Evolutionary conservation across 2,329 filamentous ascomycete species (phyloP).

Genomic region (Chrysoporthe puriensis): DNA sequence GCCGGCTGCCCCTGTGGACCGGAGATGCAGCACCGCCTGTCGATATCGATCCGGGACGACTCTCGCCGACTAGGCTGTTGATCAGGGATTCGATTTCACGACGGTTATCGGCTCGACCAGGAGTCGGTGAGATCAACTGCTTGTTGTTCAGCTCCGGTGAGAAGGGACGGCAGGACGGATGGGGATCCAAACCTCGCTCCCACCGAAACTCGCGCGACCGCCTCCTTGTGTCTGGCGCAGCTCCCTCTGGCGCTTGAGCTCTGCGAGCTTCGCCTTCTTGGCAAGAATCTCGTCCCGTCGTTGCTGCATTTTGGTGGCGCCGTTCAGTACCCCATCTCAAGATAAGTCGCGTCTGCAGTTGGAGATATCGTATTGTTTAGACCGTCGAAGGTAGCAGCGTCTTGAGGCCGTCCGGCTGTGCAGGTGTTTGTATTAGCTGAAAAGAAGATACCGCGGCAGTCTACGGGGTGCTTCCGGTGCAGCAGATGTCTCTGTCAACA

Average conservation of each 20-base stretch:
- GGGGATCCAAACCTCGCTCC: constrained; percentile 67
- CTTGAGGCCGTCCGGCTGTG: background rate
- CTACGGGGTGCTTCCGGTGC: background rate
- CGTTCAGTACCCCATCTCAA: constrained; percentile 52
- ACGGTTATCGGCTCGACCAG: constrained; percentile 69
- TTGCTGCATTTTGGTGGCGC: constrained; percentile 65
- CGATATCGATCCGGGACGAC: constrained; percentile 69
- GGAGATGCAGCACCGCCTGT: constrained; percentile 68
- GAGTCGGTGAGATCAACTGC: constrained; percentile 71
- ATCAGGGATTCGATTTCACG: constrained; percentile 86
- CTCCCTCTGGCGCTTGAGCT: constrained; percentile 91
- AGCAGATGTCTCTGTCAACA: constrained; percentile 9
- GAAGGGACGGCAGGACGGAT: constrained; percentile 16
- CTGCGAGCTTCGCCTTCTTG: constrained; percentile 95
- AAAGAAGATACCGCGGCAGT: background rate
- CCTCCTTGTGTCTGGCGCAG: constrained; percentile 75
- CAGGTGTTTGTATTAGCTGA: background rate
- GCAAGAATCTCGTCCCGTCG: constrained; percentile 94
- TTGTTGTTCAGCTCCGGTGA: constrained; percentile 25
- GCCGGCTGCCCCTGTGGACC: constrained; percentile 72
- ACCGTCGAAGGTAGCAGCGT: background rate
- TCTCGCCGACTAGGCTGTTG: constrained; percentile 79
- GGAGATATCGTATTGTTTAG: background rate
- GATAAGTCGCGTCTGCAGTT: constrained; percentile 26
- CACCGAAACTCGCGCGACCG: constrained; percentile 68